Evolutionary conservation across 306 rosid genomes (phyloP).

Genomic region (Hylodesmum podocarpum): DNA sequence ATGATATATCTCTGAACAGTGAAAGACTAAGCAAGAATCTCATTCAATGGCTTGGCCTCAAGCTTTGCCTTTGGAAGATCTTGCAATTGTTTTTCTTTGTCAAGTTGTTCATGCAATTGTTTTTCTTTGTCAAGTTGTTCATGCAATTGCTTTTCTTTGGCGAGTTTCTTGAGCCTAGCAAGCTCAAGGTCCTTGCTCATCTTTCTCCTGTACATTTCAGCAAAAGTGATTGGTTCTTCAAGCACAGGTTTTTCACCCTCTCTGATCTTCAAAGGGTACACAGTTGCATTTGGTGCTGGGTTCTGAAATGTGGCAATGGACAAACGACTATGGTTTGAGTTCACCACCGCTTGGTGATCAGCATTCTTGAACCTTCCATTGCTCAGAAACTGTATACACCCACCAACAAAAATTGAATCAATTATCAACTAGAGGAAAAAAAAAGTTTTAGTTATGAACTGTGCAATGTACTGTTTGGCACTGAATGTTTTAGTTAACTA

Average conservation of each 20-base stretch:
- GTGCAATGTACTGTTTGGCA: too few species aligned
- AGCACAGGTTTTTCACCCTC: slow-evolving; percentile 65
- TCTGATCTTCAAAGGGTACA: slow-evolving; percentile 63
- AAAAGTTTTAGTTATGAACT: too few species aligned
- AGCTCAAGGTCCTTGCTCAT: slow-evolving; percentile 72
- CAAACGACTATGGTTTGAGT: slow-evolving; percentile 67
- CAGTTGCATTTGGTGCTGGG: slow-evolving; percentile 70
- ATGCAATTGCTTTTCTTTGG: slow-evolving; percentile 46
- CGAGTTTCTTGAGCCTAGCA: slow-evolving; percentile 62
- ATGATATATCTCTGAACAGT: not conserved
- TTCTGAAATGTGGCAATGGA: slow-evolving; percentile 94
- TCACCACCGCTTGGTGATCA: slow-evolving; percentile 95
- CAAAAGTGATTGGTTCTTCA: slow-evolving; percentile 61
- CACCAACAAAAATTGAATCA: not conserved
- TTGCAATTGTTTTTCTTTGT: slow-evolving; percentile 4
- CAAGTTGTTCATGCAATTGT: slow-evolving; percentile 17
- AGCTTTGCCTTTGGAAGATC: slow-evolving; percentile 18
- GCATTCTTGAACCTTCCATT: slow-evolving; percentile 95
- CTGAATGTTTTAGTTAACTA: too few species aligned
- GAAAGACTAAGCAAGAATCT: slow-evolving; percentile 52
- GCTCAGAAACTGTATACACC: slow-evolving; percentile 60
- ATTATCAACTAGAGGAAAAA: not conserved
- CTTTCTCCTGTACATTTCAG: slow-evolving; percentile 76
- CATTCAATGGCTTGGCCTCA: slow-evolving; percentile 39
- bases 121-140: slow-evolving; percentile 38